Conservation (phyloP, 192 early-diverging fungal species). For the Coemansia sp. region DNA sequence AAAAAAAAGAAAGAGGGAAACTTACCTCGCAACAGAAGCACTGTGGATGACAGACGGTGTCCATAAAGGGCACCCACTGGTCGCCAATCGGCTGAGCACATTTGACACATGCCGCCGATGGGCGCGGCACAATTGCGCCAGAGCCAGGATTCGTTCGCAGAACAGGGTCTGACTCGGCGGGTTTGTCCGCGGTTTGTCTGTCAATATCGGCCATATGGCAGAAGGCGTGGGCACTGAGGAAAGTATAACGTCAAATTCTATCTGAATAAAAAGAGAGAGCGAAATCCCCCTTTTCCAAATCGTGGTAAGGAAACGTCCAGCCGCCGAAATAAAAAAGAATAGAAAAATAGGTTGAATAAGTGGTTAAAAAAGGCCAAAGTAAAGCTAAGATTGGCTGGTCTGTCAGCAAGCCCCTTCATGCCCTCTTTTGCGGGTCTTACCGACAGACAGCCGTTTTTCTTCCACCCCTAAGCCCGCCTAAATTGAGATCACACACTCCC, state of each 20-base stretch:
- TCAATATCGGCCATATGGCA: constrained; percentile 20
- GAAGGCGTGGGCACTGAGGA: neutral
- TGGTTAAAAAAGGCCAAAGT: constrained; percentile 9
- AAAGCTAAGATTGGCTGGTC: constrained; percentile 8
- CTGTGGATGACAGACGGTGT: constrained; percentile 83
- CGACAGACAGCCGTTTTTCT: neutral
- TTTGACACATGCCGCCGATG: constrained; percentile 56
- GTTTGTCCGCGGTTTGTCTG: constrained; percentile 12
- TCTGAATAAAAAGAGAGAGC: neutral
- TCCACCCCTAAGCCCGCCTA: neutral
- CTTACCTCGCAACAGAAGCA: constrained; percentile 95
- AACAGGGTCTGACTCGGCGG: constrained; percentile 1
- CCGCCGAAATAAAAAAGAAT: neutral
- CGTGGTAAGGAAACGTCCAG: neutral
- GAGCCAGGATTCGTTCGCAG: constrained; percentile 15
- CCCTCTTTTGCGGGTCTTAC: neutral
- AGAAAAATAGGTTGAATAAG: neutral
- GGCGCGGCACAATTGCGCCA: constrained; percentile 25
- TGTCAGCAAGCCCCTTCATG: neutral
- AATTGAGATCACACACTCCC: neutral
- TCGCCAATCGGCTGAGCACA: constrained; percentile 75
- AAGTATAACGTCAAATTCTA: neutral
- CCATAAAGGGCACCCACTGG: constrained; percentile 88
- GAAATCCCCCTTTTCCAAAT: neutral
- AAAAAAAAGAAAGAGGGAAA: neutral